phyloP scores from a whole-genome alignment of 441 rosid species.

The Adansonia grandidieri region DNA sequence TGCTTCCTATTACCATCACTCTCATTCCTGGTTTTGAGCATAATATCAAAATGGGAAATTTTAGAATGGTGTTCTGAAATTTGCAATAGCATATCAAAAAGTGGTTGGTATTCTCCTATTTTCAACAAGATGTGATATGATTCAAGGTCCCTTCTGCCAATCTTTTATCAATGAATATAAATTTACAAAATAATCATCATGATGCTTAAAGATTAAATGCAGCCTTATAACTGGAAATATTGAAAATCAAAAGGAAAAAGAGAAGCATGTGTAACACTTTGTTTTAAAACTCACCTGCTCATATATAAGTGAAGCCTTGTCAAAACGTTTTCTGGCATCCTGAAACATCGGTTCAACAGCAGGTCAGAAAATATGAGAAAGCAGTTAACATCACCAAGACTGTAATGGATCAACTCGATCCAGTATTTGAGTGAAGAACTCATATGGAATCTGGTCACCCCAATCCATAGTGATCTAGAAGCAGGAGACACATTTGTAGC shows the following conservation, averaged over 20 bases:
- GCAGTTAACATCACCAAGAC: slow-evolving; percentile 13
- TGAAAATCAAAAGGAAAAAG: not conserved
- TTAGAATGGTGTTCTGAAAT: not conserved
- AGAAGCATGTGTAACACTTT: not conserved
- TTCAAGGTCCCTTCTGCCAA: not conserved
- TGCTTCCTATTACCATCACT: not conserved
- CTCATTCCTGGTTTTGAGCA: no score
- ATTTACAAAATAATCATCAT: not conserved
- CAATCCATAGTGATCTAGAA: not conserved
- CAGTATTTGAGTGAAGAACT: not conserved
- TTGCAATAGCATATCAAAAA: not conserved
- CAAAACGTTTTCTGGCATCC: slow-evolving; percentile 98
- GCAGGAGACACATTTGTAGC: not conserved
- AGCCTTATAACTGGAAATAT: slow-evolving; percentile 8
- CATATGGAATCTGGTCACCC: not conserved
- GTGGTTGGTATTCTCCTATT: slow-evolving; percentile 10
- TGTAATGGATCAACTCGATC: not conserved
- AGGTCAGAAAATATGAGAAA: slow-evolving; percentile 4
- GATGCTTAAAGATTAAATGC: slow-evolving; percentile 9
- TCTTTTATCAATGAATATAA: not conserved
- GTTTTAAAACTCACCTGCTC: slow-evolving; percentile 70
- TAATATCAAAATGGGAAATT: not conserved
- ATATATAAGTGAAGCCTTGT: slow-evolving; percentile 91
- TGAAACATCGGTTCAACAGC: slow-evolving; percentile 35
- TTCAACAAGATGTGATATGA: not conserved